Evolutionary conservation across 225 moss, liverwort and hornwort genomes (phyloP), one percentile per base, ranked within the genome.

Genomic region (Rhytidiadelphus loreus): DNA sequence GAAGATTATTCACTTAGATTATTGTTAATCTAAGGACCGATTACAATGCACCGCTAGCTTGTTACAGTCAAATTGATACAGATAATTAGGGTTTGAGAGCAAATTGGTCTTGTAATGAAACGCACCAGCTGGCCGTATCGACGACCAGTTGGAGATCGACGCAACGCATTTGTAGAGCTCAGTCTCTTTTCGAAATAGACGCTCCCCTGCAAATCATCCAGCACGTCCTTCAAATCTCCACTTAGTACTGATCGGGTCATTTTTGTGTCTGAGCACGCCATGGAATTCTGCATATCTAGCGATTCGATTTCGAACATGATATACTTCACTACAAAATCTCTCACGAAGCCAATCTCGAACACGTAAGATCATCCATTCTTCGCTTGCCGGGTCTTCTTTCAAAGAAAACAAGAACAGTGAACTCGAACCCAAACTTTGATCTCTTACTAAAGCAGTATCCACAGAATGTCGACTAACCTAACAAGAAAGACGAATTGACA

Each of bases 91-190:
- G 12, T 14, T 56, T 58, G 21, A 66, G 48, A 64, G 62, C 48
- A 56, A 71, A 82, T n/a, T 59, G 65, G 39, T 82, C 33, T 33
- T 60, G 71, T 15, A 30, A 28, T 57, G 32, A 83, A 81, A 86
- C 91, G 29, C 82, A 91, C 89, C 89, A 89, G 81, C 87, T 89
- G 89, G 60, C 88, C 91, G 13, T 8, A 58, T 86, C 65, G 74
- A 52, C 89, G 87, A 44, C 33, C 37, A 28, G 22, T 48, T 48
- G 87, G 57, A 59, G 76, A 32, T 77, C 37, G 18, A n/a, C 75
- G 61, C 7, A 68, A 80, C 30, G 83, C 89, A 87, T 87, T 89
- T 48, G 91, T 81, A 52, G 56, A 32, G 80, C 89, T 87, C n/a
- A 91, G 39, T 81, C 39, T 85, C 81, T 91, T 89, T 37, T 58